These are phyloP conservation scores for Tetrahymena malaccensis DNA, from an alignment of 73 alveolate genomes.

Conservation along the genomic window DNA sequence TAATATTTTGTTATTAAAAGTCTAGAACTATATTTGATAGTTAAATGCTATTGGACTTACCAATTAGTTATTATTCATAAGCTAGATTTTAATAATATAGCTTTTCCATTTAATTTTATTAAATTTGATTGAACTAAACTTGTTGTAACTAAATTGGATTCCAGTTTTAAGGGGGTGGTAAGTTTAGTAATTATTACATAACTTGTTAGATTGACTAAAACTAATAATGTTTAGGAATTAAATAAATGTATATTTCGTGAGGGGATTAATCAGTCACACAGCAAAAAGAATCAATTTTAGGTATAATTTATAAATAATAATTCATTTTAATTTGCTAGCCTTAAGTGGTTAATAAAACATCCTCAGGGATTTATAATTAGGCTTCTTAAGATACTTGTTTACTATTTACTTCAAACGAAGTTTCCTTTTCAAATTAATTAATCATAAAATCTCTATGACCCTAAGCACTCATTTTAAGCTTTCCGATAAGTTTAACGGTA, in stretches of 20 bases:
- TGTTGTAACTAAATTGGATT: neutral
- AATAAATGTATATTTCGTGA: neutral
- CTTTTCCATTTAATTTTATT: too few species aligned
- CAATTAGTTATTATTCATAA: too few species aligned
- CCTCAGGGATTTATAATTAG: neutral
- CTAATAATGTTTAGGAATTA: neutral
- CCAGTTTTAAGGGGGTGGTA: neutral
- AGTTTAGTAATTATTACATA: too few species aligned
- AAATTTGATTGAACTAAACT: neutral
- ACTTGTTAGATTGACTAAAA: neutral
- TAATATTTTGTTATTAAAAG: too few species aligned
- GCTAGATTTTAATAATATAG: neutral
- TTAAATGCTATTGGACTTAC: too few species aligned
- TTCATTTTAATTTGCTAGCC: neutral
- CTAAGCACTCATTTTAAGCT: neutral
- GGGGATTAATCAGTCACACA: neutral
- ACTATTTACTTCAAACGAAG: too few species aligned
- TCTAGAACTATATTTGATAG: too few species aligned
- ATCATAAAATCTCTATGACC: too few species aligned
- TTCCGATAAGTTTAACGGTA: neutral
- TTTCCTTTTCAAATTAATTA: neutral
- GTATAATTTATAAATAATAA: neutral
- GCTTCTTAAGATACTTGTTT: neutral
- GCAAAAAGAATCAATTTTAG: neutral
- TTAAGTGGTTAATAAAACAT: neutral